Evolutionary conservation across 495 filamentous ascomycete genomes (phyloP).

Genomic region (Haplographium delicatum): DNA sequence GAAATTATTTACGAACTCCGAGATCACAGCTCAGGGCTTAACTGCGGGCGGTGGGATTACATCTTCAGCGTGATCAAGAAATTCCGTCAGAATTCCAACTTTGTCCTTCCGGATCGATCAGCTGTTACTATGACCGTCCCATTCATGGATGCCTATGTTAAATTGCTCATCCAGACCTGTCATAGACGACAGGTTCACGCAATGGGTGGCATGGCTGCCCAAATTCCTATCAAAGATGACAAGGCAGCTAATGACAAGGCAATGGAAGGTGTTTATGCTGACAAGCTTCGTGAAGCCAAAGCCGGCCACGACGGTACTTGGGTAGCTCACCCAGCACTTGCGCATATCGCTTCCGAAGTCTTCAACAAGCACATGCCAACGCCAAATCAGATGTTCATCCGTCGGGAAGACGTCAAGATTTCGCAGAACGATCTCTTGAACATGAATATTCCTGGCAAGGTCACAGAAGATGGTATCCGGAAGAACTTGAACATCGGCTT

Average conservation of each 20-base stretch:
- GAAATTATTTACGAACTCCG: slow-evolving; percentile 99
- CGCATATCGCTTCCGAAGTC: slow-evolving; percentile 80
- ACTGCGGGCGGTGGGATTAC: slow-evolving; percentile 99
- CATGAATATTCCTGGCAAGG: slow-evolving; percentile 91
- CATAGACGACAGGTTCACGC: slow-evolving; percentile 93
- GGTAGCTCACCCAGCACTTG: slow-evolving; percentile 95
- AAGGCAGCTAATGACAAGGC: slow-evolving; percentile 83
- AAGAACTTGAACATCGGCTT: slow-evolving; percentile 98
- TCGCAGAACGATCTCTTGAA: slow-evolving; percentile 90
- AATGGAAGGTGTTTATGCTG: slow-evolving; percentile 87
- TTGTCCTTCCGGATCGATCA: slow-evolving; percentile 87
- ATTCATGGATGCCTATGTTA: slow-evolving; percentile 98
- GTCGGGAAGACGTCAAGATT: slow-evolving; percentile 85
- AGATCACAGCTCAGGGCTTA: slow-evolving; percentile 92
- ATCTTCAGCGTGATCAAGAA: slow-evolving; percentile 99
- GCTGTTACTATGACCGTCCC: slow-evolving; percentile 96
- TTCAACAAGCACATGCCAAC: slow-evolving; percentile 99
- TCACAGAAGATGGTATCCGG: slow-evolving; percentile 94
- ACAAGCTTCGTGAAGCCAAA: slow-evolving; percentile 94
- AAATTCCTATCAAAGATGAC: slow-evolving; percentile 97
- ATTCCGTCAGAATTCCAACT: slow-evolving; percentile 90
- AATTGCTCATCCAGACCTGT: slow-evolving; percentile 95
- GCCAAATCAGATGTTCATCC: slow-evolving; percentile 90
- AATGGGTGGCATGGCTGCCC: slow-evolving; percentile 99
- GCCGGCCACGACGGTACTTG: slow-evolving; percentile 95